phyloP scores from a whole-genome alignment of 257 asterid genomes.

The Solanum clarkiae region DNA sequence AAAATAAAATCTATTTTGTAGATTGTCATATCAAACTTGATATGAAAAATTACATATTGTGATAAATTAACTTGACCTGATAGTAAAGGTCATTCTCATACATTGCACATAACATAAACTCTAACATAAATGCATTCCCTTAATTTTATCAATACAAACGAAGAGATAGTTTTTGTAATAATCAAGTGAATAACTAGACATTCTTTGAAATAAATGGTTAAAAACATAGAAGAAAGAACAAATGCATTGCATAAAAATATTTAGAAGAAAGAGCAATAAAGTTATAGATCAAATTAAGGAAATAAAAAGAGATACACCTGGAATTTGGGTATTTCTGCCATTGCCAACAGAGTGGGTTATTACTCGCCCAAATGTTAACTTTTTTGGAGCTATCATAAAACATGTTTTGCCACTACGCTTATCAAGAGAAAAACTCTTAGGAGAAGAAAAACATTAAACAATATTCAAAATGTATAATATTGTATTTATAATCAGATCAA shows the following conservation, averaged over 20 bases:
- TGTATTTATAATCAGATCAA: no score
- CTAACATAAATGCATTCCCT: not conserved
- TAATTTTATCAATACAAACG: no score
- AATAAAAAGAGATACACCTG: constrained; percentile 14
- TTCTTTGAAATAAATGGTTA: no score
- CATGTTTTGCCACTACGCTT: constrained; percentile 21
- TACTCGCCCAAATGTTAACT: constrained; percentile 8
- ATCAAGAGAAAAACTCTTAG: not conserved
- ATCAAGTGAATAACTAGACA: not conserved
- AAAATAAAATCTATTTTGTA: no score
- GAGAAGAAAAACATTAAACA: not conserved
- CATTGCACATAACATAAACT: not conserved
- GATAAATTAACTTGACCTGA: not conserved
- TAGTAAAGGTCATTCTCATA: no score
- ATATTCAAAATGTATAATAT: not conserved
- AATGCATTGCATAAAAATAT: not conserved
- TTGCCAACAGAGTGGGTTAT: constrained; percentile 3
- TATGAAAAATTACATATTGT: no score
- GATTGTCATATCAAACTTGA: no score
- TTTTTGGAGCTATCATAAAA: constrained; percentile 22
- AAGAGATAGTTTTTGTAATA: not conserved
- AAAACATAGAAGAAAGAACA: no score
- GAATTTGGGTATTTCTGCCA: constrained; percentile 16
- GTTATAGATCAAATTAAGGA: not conserved
- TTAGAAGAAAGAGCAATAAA: not conserved